These are phyloP conservation scores for Eleusine coracana DNA, from an alignment of 176 grass and related monocot genomes.

Conservation along the genomic window DNA sequence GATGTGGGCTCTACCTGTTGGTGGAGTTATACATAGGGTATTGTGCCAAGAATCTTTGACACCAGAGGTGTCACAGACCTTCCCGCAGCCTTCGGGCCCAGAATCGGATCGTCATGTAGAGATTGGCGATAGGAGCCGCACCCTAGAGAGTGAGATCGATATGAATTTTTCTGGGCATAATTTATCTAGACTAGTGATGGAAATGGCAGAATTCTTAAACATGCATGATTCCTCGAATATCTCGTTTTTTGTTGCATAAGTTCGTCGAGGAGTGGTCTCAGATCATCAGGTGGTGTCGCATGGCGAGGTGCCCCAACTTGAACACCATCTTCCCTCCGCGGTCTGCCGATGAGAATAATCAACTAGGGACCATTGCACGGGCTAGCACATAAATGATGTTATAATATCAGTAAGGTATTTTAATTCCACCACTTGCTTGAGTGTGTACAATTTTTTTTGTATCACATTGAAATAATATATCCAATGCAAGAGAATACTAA, in stretches of 20 bases:
- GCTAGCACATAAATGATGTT: too few species aligned
- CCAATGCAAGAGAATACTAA: too few species aligned
- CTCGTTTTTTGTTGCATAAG: rapidly evolving
- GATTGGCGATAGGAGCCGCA: background rate
- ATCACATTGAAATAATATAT: too few species aligned
- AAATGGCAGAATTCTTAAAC: background rate
- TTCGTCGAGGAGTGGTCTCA: too few species aligned
- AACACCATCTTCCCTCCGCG: background rate
- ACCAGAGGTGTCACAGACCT: background rate
- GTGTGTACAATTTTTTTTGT: too few species aligned
- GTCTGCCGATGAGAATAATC: rapidly evolving
- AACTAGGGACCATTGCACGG: background rate
- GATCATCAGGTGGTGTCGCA: background rate
- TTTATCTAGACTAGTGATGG: too few species aligned
- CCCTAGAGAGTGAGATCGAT: background rate
- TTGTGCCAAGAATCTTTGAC: too few species aligned
- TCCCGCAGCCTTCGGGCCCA: background rate
- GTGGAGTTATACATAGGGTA: too few species aligned
- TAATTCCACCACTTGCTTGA: too few species aligned
- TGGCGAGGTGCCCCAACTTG: conserved; percentile 20
- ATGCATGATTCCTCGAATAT: background rate
- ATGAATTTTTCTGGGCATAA: too few species aligned
- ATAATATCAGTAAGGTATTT: too few species aligned
- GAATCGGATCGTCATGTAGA: background rate
- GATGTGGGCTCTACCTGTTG: too few species aligned